These are phyloP conservation scores for Casaregolazyma suthepensis DNA, from an alignment of 1,139 yeast genomes.

Conservation along the genomic window DNA sequence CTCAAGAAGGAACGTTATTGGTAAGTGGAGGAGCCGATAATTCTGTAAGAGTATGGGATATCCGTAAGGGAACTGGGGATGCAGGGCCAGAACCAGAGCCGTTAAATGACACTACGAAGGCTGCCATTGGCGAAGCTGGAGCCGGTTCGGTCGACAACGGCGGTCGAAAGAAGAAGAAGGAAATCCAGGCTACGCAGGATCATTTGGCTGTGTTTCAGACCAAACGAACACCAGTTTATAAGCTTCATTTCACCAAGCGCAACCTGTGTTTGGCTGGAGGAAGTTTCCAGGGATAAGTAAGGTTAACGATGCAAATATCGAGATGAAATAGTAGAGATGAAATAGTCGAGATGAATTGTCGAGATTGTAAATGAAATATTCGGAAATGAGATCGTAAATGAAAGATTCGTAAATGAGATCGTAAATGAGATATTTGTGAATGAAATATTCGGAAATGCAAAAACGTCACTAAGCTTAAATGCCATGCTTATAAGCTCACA, in stretches of 20 bases:
- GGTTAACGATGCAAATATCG: no score
- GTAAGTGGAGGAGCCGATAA: constrained; percentile 93
- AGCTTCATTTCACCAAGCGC: constrained; percentile 84
- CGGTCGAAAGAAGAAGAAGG: constrained; percentile 46
- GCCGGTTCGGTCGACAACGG: constrained; percentile 33
- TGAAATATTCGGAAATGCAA: no score
- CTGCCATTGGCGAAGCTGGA: constrained; percentile 14
- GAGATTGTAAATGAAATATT: no score
- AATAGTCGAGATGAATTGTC: no score
- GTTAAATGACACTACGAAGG: constrained; percentile 30
- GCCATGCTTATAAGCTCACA: no score
- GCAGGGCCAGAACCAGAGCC: constrained; percentile 79
- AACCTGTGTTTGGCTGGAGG: constrained; percentile 93
- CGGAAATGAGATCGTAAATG: no score
- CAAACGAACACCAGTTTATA: constrained; percentile 88
- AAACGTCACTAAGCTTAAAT: no score
- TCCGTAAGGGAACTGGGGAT: constrained; percentile 75
- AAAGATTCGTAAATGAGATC: no score
- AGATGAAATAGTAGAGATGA: no score
- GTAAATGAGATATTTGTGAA: no score
- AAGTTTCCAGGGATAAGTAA: constrained; percentile 56
- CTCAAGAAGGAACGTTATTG: constrained; percentile 80
- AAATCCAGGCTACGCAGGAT: constrained; percentile 75
- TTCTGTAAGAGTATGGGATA: constrained; percentile 94
- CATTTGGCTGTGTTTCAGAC: constrained; percentile 93